These are phyloP conservation scores for Hortiboletus campestris DNA, from an alignment of 768 basidiomycete species.

Conservation along the genomic window DNA sequence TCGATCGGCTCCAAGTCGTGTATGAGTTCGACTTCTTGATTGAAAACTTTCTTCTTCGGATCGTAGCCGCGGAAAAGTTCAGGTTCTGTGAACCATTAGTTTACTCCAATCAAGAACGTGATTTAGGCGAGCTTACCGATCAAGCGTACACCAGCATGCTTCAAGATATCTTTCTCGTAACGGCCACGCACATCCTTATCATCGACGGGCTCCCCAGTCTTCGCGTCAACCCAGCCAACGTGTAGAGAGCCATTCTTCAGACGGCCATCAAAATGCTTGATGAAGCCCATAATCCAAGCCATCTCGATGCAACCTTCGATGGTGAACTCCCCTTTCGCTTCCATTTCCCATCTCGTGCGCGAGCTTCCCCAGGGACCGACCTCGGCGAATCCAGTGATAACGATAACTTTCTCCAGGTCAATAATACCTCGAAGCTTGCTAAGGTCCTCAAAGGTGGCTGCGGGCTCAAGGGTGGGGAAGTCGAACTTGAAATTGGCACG, in stretches of 20 bases:
- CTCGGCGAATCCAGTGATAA: conserved; percentile 95
- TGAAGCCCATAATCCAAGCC: conserved; percentile 99
- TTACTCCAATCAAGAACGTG: background rate
- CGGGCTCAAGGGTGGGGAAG: conserved; percentile 81
- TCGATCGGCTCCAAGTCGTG: conserved; percentile 98
- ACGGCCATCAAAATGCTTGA: conserved; percentile 98
- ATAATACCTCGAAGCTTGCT: conserved; percentile 81
- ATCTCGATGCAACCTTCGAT: conserved; percentile 99
- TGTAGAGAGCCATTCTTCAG: conserved; percentile 89
- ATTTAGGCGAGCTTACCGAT: conserved; percentile 63
- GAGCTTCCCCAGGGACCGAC: conserved; percentile 99
- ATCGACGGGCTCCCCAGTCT: conserved; percentile 90
- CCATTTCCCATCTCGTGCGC: conserved; percentile 99
- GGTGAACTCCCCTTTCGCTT: conserved; percentile 93
- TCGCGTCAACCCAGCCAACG: conserved; percentile 98
- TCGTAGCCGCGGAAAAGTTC: conserved; percentile 98
- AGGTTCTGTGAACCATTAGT: conserved; percentile 61
- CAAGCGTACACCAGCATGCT: conserved; percentile 88
- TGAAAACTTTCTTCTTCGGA: conserved; percentile 95
- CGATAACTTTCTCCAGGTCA: conserved; percentile 94
- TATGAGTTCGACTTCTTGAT: conserved; percentile 94
- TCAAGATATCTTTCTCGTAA: conserved; percentile 92
- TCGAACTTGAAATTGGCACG: conserved; percentile 98
- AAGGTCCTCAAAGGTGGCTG: conserved; percentile 70
- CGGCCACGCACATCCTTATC: conserved; percentile 95